phyloP scores from a whole-genome alignment of 768 basidiomycete species.

The Termitomyces sp. region DNA sequence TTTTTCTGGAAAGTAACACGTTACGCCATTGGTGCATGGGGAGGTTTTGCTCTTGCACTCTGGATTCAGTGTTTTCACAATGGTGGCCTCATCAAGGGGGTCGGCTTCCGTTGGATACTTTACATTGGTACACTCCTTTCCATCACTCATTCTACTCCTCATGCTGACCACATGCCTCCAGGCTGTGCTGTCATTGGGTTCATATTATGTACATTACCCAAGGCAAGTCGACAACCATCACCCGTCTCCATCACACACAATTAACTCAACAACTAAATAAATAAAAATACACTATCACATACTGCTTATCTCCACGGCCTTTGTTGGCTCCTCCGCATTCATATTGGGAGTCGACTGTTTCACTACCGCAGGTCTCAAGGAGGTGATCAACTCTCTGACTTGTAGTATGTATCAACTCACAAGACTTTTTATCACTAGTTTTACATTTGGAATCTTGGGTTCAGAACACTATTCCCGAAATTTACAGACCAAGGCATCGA shows the following conservation, averaged over 20 bases:
- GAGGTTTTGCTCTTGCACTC: constrained; percentile 82
- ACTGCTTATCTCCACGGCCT: constrained; percentile 80
- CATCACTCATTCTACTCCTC: constrained; percentile 6
- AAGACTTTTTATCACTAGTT: constrained; percentile 58
- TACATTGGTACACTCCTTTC: constrained; percentile 61
- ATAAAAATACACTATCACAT: constrained; percentile 77
- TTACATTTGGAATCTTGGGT: constrained; percentile 95
- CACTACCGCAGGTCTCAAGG: constrained; percentile 88
- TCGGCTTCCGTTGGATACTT: constrained; percentile 86
- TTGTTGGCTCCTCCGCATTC: constrained; percentile 88
- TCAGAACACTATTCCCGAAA: constrained; percentile 74
- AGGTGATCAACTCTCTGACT: constrained; percentile 45
- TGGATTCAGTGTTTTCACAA: constrained; percentile 85
- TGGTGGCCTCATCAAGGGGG: constrained; percentile 74
- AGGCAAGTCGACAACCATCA: constrained; percentile 29
- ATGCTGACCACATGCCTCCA: constrained; percentile 28
- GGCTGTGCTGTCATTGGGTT: constrained; percentile 76
- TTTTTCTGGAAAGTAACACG: constrained; percentile 92
- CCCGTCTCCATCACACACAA: constrained; percentile 4
- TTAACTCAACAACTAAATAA: constrained; percentile 12
- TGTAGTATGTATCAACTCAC: not conserved
- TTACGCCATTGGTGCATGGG: constrained; percentile 80
- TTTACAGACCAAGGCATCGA: constrained; percentile 61
- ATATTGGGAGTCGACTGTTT: constrained; percentile 94
- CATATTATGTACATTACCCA: constrained; percentile 79